A percentile compares a stretch with the other conserved stretches of the same genome.
These are phyloP conservation scores for Populus pruinosa DNA, from an alignment of 345 rosid genomes.

Conservation along the genomic window DNA sequence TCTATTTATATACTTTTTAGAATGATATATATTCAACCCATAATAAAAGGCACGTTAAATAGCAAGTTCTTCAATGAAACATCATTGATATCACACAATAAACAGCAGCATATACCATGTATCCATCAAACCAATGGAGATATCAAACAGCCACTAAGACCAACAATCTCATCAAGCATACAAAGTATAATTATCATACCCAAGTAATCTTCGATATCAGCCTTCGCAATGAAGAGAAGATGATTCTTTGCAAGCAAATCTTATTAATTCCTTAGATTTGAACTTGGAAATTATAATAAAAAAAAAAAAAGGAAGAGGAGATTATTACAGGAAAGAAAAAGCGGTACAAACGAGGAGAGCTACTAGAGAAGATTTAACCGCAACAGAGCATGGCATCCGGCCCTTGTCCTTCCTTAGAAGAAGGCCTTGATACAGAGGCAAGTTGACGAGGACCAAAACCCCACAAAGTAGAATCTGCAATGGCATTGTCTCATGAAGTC, in stretches of 20 bases:
- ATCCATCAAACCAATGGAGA: too few species aligned
- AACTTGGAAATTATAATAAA: not conserved
- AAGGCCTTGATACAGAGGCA: conserved; percentile 63
- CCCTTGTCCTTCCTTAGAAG: conserved; percentile 62
- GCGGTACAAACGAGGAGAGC: conserved; percentile 43
- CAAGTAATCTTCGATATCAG: too few species aligned
- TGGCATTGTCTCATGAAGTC: conserved; percentile 24
- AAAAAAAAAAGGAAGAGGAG: not conserved
- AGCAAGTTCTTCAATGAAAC: too few species aligned
- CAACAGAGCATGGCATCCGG: conserved; percentile 45
- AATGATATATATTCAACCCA: too few species aligned
- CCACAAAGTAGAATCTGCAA: conserved; percentile 52
- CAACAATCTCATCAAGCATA: too few species aligned
- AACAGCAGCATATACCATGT: too few species aligned
- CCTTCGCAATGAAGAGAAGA: too few species aligned
- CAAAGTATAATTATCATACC: too few species aligned
- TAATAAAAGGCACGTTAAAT: too few species aligned
- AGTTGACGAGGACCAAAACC: conserved; percentile 44
- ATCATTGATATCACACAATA: too few species aligned
- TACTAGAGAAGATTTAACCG: conserved; percentile 39
- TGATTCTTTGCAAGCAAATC: not conserved
- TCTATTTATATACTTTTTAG: too few species aligned
- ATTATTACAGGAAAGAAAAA: conserved; percentile 25
- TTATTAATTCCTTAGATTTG: not conserved
- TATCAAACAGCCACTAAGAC: too few species aligned